Evolutionary conservation across 2,329 filamentous ascomycete genomes (phyloP).

Genomic region (Nemania sp.): DNA sequence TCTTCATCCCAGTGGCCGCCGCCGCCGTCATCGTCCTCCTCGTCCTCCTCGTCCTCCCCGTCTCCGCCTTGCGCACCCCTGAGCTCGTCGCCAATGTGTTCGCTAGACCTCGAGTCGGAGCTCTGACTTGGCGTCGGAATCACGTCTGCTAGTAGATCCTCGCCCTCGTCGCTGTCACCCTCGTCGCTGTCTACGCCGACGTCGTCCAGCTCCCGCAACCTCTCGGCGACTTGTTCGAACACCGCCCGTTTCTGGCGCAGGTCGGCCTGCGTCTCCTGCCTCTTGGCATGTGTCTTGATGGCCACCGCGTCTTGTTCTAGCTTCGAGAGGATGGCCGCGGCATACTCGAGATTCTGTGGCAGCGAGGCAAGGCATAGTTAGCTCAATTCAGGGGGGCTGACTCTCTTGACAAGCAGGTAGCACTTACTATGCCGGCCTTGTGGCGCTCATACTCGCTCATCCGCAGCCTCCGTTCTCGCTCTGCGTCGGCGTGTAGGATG

Average conservation of each 20-base stretch:
- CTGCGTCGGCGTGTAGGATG: constrained; percentile 64
- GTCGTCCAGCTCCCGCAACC: constrained; percentile 70
- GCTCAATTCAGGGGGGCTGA: not conserved
- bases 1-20: not conserved
- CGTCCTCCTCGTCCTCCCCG: constrained; percentile 7
- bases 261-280: constrained; percentile 65
- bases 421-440: constrained; percentile 57
- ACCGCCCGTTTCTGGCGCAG: constrained; percentile 67
- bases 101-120: constrained; percentile 45
- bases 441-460: constrained; percentile 69
- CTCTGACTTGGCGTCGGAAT: constrained; percentile 61
- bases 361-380: not conserved
- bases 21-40: constrained; percentile 28
- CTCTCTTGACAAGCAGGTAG: not conserved
- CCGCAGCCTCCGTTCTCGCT: constrained; percentile 61
- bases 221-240: constrained; percentile 67
- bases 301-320: constrained; percentile 70
- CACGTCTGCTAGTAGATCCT: constrained; percentile 61
- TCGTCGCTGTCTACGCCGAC: constrained; percentile 52
- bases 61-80: constrained; percentile 12
- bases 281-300: constrained; percentile 62
- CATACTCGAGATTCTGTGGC: constrained; percentile 71
- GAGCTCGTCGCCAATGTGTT: constrained; percentile 17
- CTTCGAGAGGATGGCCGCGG: constrained; percentile 68
- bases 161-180: constrained; percentile 54